Evolutionary conservation across 108 stramenopile genomes (phyloP), one percentile per base, ranked within the genome.

Genomic region (Poteriospumella lacustris): DNA sequence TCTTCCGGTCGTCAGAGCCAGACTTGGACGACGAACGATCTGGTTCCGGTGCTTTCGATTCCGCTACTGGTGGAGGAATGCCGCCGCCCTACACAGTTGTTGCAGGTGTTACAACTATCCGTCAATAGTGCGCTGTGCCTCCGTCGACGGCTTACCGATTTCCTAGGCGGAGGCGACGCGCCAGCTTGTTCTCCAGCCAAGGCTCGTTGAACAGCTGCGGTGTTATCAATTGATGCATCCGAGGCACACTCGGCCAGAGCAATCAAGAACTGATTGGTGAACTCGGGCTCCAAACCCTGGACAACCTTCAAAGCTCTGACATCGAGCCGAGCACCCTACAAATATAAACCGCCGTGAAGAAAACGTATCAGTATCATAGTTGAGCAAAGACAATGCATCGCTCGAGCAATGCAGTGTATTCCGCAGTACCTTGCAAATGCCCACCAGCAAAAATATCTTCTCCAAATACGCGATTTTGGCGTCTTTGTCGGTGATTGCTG

Each of bases 241-340:
- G 36, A 76, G 40, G 82, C 80, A 42, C 80, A 81, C 77, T 83
- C 77, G 0, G 76, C 80, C 36, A 82, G 59, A 28, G 77, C 77
- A 5, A 58, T 70, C 1, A 82, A 9, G 19, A 82, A 59, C 26
- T 31, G 24, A 39, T 78, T 79, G 2, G 81, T 82, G 33, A 68
- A 68, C 2, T 77, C 59, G 1, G 81, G 64, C 58, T 82, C 81
- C 1, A 77, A 38, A 0, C 81, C 81, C 12, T 58, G 62, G 24
- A 82, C 81, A 0, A 82, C 58, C 67, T 82, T 82, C 0, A 68
- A 31, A 0, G 39, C 76, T 26, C 72, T 76, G 0, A 82, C 78
- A 43, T 78, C 77, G 24, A 82, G 0, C 24, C 15, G 2, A n/a
- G 36, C 41, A 52, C 70, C 70, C 70, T 73, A 26, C 9, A 73